These are phyloP conservation scores for Lentinula novae-zelandiae DNA, from an alignment of 1,284 basidiomycete genomes.

Conservation along the genomic window DNA sequence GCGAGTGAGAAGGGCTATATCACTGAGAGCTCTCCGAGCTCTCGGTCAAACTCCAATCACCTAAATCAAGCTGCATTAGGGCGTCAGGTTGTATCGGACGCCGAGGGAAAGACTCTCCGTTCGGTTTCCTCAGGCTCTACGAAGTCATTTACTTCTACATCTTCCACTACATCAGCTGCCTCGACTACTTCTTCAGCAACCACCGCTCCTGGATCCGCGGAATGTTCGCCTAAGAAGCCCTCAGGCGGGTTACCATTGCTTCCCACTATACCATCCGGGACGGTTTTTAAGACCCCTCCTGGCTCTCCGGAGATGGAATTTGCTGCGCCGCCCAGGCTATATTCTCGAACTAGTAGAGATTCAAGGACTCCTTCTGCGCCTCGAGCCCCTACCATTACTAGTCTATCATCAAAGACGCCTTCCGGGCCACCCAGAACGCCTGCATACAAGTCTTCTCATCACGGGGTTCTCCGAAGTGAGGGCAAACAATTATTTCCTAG, in stretches of 20 bases:
- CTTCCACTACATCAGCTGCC: constrained; percentile 36
- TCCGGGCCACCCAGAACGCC: constrained; percentile 2
- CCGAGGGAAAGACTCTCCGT: constrained; percentile 12
- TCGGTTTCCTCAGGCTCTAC: constrained; percentile 24
- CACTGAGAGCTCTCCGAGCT: neutral
- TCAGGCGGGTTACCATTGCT: neutral
- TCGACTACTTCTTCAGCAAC: constrained; percentile 16
- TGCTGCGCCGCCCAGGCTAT: neutral
- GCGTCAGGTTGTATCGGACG: neutral
- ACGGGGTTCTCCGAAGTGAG: neutral
- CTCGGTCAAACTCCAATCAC: constrained; percentile 15
- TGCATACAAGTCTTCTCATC: neutral
- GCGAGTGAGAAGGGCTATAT: neutral
- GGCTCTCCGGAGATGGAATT: neutral
- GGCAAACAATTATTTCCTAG: neutral
- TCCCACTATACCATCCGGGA: constrained; percentile 1
- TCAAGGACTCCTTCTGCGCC: neutral
- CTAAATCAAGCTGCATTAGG: neutral
- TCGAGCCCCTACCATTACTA: neutral
- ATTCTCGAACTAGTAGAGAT: neutral
- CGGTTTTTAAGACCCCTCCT: neutral
- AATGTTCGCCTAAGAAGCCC: constrained; percentile 18
- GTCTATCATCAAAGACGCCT: neutral
- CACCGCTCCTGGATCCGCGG: constrained; percentile 29
- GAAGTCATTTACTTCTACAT: constrained; percentile 35